Base-by-base conservation (phyloP, 179 eudicot genomes). In the Gypsophila paniculata region DNA sequence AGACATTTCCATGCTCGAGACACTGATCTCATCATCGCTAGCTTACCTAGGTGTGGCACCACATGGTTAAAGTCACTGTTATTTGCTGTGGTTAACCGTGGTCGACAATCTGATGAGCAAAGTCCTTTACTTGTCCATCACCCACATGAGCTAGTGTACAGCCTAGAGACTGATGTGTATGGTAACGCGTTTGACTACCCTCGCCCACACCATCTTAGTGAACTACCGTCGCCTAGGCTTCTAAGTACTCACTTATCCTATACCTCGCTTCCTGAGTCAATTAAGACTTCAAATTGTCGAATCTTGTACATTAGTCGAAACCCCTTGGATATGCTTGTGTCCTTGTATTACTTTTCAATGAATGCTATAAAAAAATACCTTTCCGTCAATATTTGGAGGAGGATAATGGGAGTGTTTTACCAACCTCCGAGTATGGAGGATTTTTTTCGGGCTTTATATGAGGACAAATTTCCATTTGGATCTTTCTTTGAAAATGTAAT, bases 111-210 rank as follows among this genome's bases (percentile, higher is more conserved):
- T 17, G 26, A 44, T 25, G 15, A 34, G n/a, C 63, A 53, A 52
- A 63, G 55, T 32, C 69, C 75, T 4, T 6, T 71, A 13, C 69
- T 62, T 0, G 23, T 7, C 7, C 62, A 72, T 18, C 75, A 72
- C 23, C 75, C 75, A 8, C 75, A 72, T 19, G 75, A 73, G 53
- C 75, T 73, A 29, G 70, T 73, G 51, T 73, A 73, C 6, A 73
- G 70, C 62, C 13, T 73, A 36, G 75, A 72, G 70, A 63, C 62
- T 0, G 70, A 72, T 23, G 61, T 72, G 8, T 72, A 72, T 62
- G 52, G 42, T 54, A 46, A 52, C 32, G 70, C 76, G 8, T 73
- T 73, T 53, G 70, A 15, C 39, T 65, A 73, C 32, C 75, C 75
- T 64, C 64, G 70, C 19, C 70, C 64, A 23, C 53, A 53, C 63